phyloP scores from a whole-genome alignment of 306 rosid genomes.

The Rosa chinensis region DNA sequence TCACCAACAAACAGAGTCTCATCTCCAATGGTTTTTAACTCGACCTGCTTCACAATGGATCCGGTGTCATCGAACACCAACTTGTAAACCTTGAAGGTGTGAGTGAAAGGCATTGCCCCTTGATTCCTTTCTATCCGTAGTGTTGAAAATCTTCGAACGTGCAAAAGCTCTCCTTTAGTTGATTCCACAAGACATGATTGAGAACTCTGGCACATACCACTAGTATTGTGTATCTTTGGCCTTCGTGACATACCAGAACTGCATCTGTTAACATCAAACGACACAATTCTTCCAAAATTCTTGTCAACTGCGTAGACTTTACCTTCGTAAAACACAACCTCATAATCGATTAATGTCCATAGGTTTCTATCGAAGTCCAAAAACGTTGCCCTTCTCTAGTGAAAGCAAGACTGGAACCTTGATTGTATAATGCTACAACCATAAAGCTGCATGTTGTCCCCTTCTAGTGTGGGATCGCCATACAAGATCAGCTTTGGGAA shows the following conservation, averaged over 20 bases:
- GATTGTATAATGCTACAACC: not conserved
- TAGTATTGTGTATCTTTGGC: not conserved
- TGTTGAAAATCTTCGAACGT: not conserved
- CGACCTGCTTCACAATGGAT: not conserved
- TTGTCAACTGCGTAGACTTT: not conserved
- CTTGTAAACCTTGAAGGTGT: not conserved
- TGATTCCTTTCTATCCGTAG: not conserved
- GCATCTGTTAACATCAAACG: not conserved
- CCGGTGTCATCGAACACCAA: too few species aligned
- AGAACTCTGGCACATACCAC: not conserved
- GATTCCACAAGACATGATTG: constrained; percentile 6
- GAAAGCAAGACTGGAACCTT: not conserved
- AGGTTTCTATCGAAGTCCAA: not conserved
- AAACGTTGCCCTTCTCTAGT: not conserved
- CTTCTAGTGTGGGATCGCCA: not conserved
- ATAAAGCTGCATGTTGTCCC: not conserved
- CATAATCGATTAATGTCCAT: not conserved
- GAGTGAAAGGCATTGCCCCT: too few species aligned
- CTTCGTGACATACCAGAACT: not conserved
- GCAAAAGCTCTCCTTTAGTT: constrained; percentile 1
- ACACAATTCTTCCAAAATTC: not conserved
- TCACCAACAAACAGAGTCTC: not conserved
- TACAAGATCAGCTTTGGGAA: not conserved
- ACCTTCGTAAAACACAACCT: not conserved
- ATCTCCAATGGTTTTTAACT: not conserved